Conservation (phyloP, 208 protist species). For the Phytomonas sp. region DNA sequence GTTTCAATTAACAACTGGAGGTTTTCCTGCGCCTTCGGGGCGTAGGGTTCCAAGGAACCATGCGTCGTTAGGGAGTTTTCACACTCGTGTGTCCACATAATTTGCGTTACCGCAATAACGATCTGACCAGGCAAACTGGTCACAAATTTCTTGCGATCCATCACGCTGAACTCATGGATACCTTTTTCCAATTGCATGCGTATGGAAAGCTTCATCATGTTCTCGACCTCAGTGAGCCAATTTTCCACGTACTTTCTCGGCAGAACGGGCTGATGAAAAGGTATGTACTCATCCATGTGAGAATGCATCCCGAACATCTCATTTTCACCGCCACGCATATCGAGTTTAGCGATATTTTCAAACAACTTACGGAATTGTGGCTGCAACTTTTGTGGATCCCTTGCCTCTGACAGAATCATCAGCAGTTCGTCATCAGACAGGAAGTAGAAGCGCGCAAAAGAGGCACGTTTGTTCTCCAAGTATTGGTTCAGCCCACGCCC, state of each 20-base stretch:
- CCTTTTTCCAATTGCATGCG: conserved; percentile 79
- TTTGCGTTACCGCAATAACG: conserved; percentile 88
- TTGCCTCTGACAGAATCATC: conserved; percentile 93
- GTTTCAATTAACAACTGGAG: conserved; percentile 86
- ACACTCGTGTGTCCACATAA: conserved; percentile 93
- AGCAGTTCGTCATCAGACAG: conserved; percentile 90
- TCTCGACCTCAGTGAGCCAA: conserved; percentile 95
- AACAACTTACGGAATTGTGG: conserved; percentile 95
- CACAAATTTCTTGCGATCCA: conserved; percentile 72
- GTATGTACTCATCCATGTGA: conserved; percentile 92
- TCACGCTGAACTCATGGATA: conserved; percentile 64
- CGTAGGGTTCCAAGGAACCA: conserved; percentile 77
- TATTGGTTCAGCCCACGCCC: conserved; percentile 95
- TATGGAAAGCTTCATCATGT: conserved; percentile 92
- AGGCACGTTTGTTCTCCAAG: conserved; percentile 92
- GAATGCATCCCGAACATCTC: conserved; percentile 94
- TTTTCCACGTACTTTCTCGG: conserved; percentile 95
- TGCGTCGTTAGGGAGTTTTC: conserved; percentile 69
- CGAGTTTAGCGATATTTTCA: conserved; percentile 91
- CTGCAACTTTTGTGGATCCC: conserved; percentile 92
- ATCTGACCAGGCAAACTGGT: conserved; percentile 83
- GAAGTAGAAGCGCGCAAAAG: conserved; percentile 93
- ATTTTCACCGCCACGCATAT: conserved; percentile 83
- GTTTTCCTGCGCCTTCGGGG: conserved; percentile 77
- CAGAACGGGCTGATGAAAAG: conserved; percentile 88